Base-by-base conservation (phyloP, 495 filamentous ascomycete genomes). In the Rhypophila decipiens region DNA sequence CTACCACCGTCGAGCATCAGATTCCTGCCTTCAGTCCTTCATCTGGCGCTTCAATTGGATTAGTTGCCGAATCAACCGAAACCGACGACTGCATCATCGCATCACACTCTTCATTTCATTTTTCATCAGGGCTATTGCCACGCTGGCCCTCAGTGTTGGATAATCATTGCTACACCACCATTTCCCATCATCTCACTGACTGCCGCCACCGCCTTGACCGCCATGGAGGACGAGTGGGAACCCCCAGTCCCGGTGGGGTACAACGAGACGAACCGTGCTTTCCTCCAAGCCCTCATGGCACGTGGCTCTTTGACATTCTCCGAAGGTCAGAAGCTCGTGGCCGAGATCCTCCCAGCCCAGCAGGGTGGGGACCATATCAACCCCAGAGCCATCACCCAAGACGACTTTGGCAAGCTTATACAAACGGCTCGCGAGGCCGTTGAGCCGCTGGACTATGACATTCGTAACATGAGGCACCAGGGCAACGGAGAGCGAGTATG, bases 251-350 rank as follows among this genome's bases (percentile, higher is more conserved):
- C 62, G 10, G 40, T 65, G 12, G 53, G 60, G 18, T 72, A 69
- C 49, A 53, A 61, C 61, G 78, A 96, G 59, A 73, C 74, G 55
- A 87, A 96, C 63, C 86, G 88, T 38, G 90, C 91, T n/a, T 95
- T 98, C 59, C 69, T 96, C 1, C 93, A 98, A 70, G 87, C 85
- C 50, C 86, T 98, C 59, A 78, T 96, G 61, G 80, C 85, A 2
- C 81, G 82, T 15, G 83, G 84, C 7, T 77, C 79, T 19, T 69
- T 96, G 62, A 95, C 86, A 5, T 82, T 87, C 52, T 66, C 75
- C 24, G 82, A 94, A 47, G 81, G 82, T 4, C 78, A 83, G 49
- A 79, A 79, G 0, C 63, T 96, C 10, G 71, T 97, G 2, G 87
- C 89, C 2, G 79, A 79, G 13, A 93, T 98, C 44, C 70, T 86